phyloP scores from a whole-genome alignment of 495 filamentous ascomycete species.

The Annulohypoxylon moriforme region DNA sequence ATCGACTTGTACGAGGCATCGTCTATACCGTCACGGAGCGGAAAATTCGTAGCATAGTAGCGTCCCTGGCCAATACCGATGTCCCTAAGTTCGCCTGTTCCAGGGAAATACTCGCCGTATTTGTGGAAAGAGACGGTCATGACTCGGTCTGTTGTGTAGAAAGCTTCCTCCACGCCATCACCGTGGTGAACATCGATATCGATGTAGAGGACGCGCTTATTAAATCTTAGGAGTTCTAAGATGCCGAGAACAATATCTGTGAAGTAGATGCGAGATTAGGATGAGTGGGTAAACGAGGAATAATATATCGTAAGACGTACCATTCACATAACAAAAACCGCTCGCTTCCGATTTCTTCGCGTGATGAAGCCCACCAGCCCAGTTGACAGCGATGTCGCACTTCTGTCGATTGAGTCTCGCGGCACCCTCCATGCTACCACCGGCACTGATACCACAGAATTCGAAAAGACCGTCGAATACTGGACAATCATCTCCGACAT shows the following conservation, averaged over 20 bases:
- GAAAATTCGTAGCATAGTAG: conserved; percentile 96
- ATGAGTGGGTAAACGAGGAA: conserved; percentile 3
- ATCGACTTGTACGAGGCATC: conserved; percentile 92
- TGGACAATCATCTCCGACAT: conserved; percentile 97
- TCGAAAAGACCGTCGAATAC: conserved; percentile 98
- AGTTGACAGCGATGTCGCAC: conserved; percentile 97
- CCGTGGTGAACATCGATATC: conserved; percentile 99
- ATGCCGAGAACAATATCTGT: conserved; percentile 96
- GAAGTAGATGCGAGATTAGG: background rate
- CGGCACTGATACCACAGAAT: conserved; percentile 97
- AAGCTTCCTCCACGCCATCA: conserved; percentile 97
- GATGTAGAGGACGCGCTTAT: conserved; percentile 94
- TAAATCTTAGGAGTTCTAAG: conserved; percentile 92
- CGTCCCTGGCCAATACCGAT: conserved; percentile 94
- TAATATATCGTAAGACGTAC: conserved; percentile 58
- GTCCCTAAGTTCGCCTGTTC: conserved; percentile 94
- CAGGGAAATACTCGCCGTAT: conserved; percentile 98
- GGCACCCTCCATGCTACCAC: conserved; percentile 97
- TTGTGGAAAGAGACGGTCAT: conserved; percentile 99
- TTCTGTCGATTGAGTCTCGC: conserved; percentile 91
- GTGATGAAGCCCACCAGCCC: conserved; percentile 97
- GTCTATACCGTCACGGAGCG: conserved; percentile 94
- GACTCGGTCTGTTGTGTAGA: conserved; percentile 96
- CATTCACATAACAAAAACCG: conserved; percentile 98
- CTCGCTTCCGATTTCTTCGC: conserved; percentile 97